Evolutionary conservation across 1,284 basidiomycete species (phyloP), one percentile per base, ranked within the genome.

Genomic region (Mycosarcoma mackinlayi): DNA sequence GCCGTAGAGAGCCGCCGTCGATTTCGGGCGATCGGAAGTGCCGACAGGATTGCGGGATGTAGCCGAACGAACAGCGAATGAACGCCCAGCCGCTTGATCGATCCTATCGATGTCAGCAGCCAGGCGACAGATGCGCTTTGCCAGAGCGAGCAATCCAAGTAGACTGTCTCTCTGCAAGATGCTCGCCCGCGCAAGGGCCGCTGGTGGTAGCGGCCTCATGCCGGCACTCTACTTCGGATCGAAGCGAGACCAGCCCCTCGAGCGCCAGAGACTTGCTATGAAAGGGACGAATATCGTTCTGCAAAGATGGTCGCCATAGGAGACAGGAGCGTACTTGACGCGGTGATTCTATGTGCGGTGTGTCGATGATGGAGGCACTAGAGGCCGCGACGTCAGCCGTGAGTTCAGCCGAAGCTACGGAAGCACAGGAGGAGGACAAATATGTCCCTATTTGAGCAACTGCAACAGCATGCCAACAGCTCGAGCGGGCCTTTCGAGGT

Each of bases 151-250:
- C 34, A 64, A 18, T 3, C 49, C 49, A 13, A 53, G 35, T 8
- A 53, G 24, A 4, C 51, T 44, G 23, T 61, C 49, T 8, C 34
- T 39, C 44, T 55, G 63, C 51, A 38, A 33, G 23, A 41, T 13
- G 13, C 28, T 46, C 19, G 63, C 38, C 47, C 52, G 40, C 34
- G 25, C 38, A 19, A 55, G 56, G 44, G 52, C 49, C 21, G 45
- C 19, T 28, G 38, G 10, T 58, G 62, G 56, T 61, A 57, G 57
- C 49, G 53, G 64, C 57, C 64, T 35, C 64, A 66, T 66, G 35
- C 46, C 48, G 44, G 52, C 18, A 39, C 37, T 40, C 56, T 59
- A 31, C 39, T 51, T 40, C 30, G 4, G 49, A 31, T 51, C 42
- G 44, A 52, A 55, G 63, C 47, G 23, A 51, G 51, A 42, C 55